A percentile compares a stretch with the other conserved stretches of the same genome.
Conservation (phyloP, 768 basidiomycete species). For the Leucocoprinus birnbaumii region DNA sequence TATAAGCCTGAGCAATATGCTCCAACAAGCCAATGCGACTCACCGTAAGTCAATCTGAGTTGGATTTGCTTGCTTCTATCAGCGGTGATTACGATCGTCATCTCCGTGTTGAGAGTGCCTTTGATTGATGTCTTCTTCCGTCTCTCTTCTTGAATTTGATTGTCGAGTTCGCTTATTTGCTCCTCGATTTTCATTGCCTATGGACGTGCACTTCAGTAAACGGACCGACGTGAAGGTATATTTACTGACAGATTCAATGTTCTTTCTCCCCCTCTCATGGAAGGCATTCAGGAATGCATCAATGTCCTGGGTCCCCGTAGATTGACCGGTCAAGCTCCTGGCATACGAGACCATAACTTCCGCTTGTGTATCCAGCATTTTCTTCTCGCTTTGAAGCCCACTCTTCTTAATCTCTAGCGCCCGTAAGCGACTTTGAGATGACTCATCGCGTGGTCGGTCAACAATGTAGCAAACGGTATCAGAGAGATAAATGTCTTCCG, state of each 20-base stretch:
- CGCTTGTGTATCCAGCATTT: constrained; percentile 37
- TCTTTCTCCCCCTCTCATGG: constrained; percentile 32
- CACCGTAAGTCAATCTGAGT: constrained; percentile 53
- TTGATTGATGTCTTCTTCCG: constrained; percentile 30
- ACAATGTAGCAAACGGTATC: constrained; percentile 49
- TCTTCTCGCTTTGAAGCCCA: constrained; percentile 34
- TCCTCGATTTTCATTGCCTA: constrained; percentile 36
- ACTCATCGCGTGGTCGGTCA: constrained; percentile 14
- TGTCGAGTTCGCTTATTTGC: constrained; percentile 35
- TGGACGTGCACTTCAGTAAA: neutral
- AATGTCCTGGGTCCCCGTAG: constrained; percentile 35
- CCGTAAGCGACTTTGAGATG: constrained; percentile 30
- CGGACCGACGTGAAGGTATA: neutral
- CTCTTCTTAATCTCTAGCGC: constrained; percentile 31
- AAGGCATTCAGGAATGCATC: constrained; percentile 38
- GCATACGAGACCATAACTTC: constrained; percentile 42
- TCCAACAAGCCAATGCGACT: no score
- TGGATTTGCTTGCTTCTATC: constrained; percentile 33
- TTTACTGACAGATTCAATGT: constrained; percentile 28
- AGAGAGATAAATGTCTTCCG: constrained; percentile 29
- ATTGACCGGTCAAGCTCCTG: constrained; percentile 40
- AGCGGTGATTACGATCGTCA: constrained; percentile 40
- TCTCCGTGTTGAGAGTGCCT: constrained; percentile 29
- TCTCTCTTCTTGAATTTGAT: constrained; percentile 34
- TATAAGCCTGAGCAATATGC: no score